phyloP scores from a whole-genome alignment of 2,329 filamentous ascomycete genomes.

The Colletotrichum abscissum region DNA sequence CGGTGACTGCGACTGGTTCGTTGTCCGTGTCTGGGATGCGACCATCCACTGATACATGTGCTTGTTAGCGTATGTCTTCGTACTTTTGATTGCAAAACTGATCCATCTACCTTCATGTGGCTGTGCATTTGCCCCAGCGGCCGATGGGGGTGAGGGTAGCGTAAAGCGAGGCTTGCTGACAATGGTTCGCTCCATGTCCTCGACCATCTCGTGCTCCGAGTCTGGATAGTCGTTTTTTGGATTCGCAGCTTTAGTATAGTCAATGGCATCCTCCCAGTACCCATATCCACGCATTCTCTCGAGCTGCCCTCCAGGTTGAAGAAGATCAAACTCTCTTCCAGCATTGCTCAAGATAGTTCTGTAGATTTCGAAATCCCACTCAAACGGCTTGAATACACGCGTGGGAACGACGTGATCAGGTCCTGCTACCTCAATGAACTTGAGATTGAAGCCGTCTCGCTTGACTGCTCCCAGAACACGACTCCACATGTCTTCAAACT shows the following conservation, averaged over 20 bases:
- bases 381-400: neutral
- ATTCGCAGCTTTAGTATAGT: neutral
- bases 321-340: neutral
- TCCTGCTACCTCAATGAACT: neutral
- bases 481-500: neutral
- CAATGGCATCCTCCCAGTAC: neutral
- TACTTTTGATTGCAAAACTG: neutral
- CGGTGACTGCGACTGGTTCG: no score
- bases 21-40: neutral
- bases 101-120: neutral
- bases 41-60: neutral
- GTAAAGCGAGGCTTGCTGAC: no score
- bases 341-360: neutral
- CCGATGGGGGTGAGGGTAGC: neutral
- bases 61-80: neutral
- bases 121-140: neutral
- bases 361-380: neutral
- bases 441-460: neutral
- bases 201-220: neutral
- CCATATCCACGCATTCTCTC: neutral
- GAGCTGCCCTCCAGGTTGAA: neutral
- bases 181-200: neutral
- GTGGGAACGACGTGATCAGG: neutral
- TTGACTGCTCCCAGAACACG: neutral
- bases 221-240: neutral